Base-by-base conservation (phyloP, 2,329 filamentous ascomycete genomes). In the Colletotrichum chrysophilum region DNA sequence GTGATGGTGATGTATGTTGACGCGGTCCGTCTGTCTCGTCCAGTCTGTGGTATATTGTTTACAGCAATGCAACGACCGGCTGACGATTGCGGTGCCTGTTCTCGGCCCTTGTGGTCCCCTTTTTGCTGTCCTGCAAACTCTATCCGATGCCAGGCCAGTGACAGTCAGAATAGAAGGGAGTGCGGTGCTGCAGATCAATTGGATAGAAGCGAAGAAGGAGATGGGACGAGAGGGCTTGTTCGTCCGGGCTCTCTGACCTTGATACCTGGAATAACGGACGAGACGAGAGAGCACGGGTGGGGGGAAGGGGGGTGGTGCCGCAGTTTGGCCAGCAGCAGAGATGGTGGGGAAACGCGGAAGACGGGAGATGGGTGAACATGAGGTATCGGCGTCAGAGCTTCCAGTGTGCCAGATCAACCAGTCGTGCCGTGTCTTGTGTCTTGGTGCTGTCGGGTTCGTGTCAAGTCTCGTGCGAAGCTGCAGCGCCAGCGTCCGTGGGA, bases 151-250 rank as follows among this genome's bases (percentile, higher is more conserved):
- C 58, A 68, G 64, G 21, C 36, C 65, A 76, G 30, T 65, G 58
- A 65, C 70, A 65, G 34, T 48, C 64, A 58, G 34, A 65, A 52
- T 21, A 66, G 69, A 55, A 60, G 30, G 64, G 74, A n/a, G 38
- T 36, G 36, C 18, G 43, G 56, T 55, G 8, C 26, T 36, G 65
- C 7, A 60, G 26, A 36, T n/a, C 30, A 55, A 76, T 55, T 61
- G 58, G 58, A 18, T 30, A 21, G 64, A 76, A 67, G 70, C 70
- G 48, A 76, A 61, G 56, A 7, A 43, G 26, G 66, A 75, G 64
- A 74, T 66, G 64, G 70, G 74, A 73, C 65, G 74, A 74, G 32
- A 71, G 32, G 73, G 38, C 38, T 66, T 61, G 74, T 76, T 76
- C 74, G 70, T 74, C 70, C 74, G 60, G 66, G 60, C 36, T 72